phyloP scores from a whole-genome alignment of 768 basidiomycete species.

The Serpula lacrymans region DNA sequence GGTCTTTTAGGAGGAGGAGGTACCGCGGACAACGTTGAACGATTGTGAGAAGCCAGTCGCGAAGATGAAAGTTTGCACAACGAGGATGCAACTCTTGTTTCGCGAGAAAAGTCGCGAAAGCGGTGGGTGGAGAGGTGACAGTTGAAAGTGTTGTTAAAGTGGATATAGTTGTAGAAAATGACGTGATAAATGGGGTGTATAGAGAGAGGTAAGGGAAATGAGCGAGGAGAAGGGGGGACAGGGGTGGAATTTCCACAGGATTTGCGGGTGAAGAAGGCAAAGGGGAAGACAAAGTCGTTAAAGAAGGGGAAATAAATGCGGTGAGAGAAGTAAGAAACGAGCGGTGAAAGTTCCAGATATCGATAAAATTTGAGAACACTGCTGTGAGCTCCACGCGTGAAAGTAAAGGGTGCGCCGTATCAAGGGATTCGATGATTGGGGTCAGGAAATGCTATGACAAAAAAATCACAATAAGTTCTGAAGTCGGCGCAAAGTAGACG shows the following conservation, averaged over 20 bases:
- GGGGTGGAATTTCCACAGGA: too few species aligned
- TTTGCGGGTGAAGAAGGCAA: slow-evolving; percentile 29
- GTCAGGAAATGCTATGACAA: slow-evolving; percentile 70
- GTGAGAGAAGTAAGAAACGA: slow-evolving; percentile 66
- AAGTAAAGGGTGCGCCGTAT: slow-evolving; percentile 65
- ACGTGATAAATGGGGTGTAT: slow-evolving; percentile 81
- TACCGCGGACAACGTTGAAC: slow-evolving; percentile 89
- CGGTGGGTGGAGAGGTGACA: slow-evolving; percentile 33
- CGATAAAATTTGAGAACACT: slow-evolving; percentile 85
- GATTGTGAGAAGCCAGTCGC: slow-evolving; percentile 84
- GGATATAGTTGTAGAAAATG: slow-evolving; percentile 66
- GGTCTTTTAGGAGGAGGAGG: slow-evolving; percentile 77
- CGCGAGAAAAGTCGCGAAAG: slow-evolving; percentile 62
- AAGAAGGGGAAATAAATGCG: slow-evolving; percentile 34
- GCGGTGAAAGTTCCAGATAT: slow-evolving; percentile 87
- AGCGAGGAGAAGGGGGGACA: slow-evolving; percentile 63
- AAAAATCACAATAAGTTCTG: too few species aligned
- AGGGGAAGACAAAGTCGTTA: slow-evolving; percentile 10
- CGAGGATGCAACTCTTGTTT: slow-evolving; percentile 64
- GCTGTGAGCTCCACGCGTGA: slow-evolving; percentile 64
- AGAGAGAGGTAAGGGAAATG: slow-evolving; percentile 89
- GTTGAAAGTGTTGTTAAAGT: slow-evolving; percentile 54
- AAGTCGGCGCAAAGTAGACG: slow-evolving; percentile 7
- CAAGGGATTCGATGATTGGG: slow-evolving; percentile 74
- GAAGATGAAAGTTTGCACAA: slow-evolving; percentile 72